Evolutionary conservation across 139 green algal species (phyloP).

Genomic region (Tetraselmis striata): DNA sequence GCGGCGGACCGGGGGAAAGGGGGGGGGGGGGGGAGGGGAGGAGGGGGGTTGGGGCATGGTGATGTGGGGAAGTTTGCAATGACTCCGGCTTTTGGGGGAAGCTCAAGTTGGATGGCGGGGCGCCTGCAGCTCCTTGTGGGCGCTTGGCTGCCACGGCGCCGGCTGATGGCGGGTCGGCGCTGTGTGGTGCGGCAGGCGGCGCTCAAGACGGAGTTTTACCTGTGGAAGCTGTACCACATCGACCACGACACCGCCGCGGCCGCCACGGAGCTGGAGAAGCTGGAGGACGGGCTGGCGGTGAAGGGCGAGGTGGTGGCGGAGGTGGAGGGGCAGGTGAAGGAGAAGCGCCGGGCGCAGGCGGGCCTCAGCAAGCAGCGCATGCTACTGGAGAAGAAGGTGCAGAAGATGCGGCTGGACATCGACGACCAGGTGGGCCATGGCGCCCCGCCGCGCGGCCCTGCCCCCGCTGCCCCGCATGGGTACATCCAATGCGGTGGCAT

Average conservation of each 20-base stretch:
- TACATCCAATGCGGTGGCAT: too few species aligned
- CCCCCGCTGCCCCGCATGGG: too few species aligned
- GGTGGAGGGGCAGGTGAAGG: constrained; percentile 27
- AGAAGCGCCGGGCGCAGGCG: constrained; percentile 41
- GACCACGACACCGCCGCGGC: constrained; percentile 11
- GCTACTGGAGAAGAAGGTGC: constrained; percentile 61
- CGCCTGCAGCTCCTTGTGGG: too few species aligned
- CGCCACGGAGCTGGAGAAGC: constrained; percentile 26
- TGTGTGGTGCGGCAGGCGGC: constrained; percentile 20
- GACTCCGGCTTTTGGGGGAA: too few species aligned
- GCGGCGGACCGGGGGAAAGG: too few species aligned
- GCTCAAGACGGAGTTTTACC: constrained; percentile 42
- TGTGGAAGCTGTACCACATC: constrained; percentile 79
- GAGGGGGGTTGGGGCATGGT: background rate
- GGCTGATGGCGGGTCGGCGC: background rate
- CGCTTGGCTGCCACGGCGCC: background rate
- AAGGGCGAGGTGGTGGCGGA: constrained; percentile 9
- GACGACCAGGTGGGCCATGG: constrained; percentile 49
- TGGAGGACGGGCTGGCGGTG: constrained; percentile 15
- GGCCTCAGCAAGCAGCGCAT: constrained; percentile 50
- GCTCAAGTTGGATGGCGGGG: too few species aligned
- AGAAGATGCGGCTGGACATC: constrained; percentile 58
- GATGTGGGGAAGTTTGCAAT: constrained; percentile 1
- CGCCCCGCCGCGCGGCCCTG: too few species aligned
- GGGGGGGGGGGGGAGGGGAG: too few species aligned